phyloP scores from a whole-genome alignment of 208 protist genomes.

The Tritrichomonas musculus region DNA sequence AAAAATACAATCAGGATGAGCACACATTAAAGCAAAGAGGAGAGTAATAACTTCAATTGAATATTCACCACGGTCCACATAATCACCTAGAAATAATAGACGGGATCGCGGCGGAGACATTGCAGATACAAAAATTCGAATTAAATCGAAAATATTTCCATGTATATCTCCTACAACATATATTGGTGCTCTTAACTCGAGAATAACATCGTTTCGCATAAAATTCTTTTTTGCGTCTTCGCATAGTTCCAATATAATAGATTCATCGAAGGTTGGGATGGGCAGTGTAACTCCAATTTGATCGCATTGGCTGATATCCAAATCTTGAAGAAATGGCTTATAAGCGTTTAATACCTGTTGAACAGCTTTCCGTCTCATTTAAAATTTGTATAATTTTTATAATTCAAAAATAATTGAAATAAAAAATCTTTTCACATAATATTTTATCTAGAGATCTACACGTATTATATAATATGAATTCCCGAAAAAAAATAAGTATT shows the following conservation, averaged over 20 bases:
- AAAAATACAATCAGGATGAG: not conserved
- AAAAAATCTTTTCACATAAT: too few species aligned
- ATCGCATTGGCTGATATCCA: not conserved
- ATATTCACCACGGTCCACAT: not conserved
- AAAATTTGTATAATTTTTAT: too few species aligned
- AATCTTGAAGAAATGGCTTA: too few species aligned
- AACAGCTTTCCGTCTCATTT: too few species aligned
- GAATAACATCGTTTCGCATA: not conserved
- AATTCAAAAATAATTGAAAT: too few species aligned
- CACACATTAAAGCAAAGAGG: not conserved
- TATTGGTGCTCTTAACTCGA: not conserved
- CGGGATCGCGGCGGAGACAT: not conserved
- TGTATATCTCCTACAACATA: slow-evolving; percentile 4
- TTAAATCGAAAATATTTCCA: not conserved
- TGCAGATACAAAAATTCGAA: not conserved
- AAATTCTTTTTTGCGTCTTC: not conserved
- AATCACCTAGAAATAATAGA: slow-evolving; percentile 1
- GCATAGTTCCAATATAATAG: not conserved
- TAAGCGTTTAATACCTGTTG: too few species aligned
- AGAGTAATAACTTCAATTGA: slow-evolving; percentile 1
- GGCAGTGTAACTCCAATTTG: not conserved
- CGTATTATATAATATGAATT: too few species aligned
- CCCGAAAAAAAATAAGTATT: too few species aligned
- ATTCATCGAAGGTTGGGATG: not conserved
- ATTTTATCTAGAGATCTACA: too few species aligned